A percentile compares a stretch with the other conserved stretches of the same genome.
Conservation (phyloP, 441 rosid species). For the Arabidopsis lyrata region DNA sequence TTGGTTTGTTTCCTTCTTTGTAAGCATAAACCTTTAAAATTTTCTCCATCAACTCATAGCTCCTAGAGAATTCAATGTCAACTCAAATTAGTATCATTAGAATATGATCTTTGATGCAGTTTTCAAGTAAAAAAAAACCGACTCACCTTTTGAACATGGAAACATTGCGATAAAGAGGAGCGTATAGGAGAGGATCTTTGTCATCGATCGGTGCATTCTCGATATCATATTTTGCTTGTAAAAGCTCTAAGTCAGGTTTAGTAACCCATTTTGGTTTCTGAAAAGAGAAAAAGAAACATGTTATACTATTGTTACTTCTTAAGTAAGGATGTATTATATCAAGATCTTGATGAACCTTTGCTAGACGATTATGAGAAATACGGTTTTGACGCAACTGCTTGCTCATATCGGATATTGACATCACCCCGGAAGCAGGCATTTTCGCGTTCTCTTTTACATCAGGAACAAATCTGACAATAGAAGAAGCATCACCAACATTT, state of each 20-base stretch:
- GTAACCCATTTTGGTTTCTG: slow-evolving; percentile 83
- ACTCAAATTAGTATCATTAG: background rate
- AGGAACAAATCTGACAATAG: slow-evolving; percentile 43
- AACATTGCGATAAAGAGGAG: slow-evolving; percentile 74
- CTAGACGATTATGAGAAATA: slow-evolving; percentile 46
- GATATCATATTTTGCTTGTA: slow-evolving; percentile 64
- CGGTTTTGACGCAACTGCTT: slow-evolving; percentile 57
- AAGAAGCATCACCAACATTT: background rate
- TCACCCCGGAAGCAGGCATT: slow-evolving; percentile 45
- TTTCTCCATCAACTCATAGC: slow-evolving; percentile 91
- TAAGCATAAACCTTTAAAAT: slow-evolving; percentile 76
- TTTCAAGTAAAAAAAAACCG: background rate
- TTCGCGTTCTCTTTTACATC: slow-evolving; percentile 42
- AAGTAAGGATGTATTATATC: slow-evolving; percentile 38
- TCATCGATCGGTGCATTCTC: slow-evolving; percentile 65
- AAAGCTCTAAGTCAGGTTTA: slow-evolving; percentile 64
- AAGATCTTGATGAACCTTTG: slow-evolving; percentile 40
- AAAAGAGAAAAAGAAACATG: slow-evolving; percentile 29
- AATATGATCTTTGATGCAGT: background rate
- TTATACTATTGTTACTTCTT: slow-evolving; percentile 13
- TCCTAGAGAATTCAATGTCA: slow-evolving; percentile 53
- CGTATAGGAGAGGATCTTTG: slow-evolving; percentile 62
- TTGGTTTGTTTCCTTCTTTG: slow-evolving; percentile 81
- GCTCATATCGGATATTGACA: slow-evolving; percentile 70
- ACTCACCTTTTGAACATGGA: slow-evolving; percentile 80